phyloP scores from a whole-genome alignment of 805 yeast genomes.

The Kodamaea sagamina region DNA sequence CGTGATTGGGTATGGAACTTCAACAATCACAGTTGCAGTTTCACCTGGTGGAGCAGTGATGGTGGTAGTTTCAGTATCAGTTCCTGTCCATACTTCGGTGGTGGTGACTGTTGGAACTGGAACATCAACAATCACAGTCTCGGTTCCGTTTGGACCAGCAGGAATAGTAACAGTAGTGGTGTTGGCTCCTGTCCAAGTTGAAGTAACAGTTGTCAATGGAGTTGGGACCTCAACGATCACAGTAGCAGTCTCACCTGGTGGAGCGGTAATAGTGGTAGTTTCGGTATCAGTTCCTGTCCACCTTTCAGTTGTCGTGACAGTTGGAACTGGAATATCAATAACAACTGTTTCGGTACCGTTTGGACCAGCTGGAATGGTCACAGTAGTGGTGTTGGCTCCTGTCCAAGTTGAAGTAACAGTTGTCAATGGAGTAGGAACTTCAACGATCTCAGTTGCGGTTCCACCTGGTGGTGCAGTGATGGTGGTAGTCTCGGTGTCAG shows the following conservation, averaged over 20 bases:
- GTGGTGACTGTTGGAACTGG: conserved; percentile 16
- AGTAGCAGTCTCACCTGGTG: conserved; percentile 16
- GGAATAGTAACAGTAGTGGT: conserved; percentile 12
- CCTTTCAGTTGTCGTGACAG: conserved; percentile 8
- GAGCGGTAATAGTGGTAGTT: conserved; percentile 6
- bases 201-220: conserved; percentile 7
- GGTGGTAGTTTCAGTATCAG: conserved; percentile 15
- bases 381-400: conserved; percentile 6
- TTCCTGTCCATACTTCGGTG: conserved; percentile 2
- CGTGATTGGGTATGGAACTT: conserved; percentile 19
- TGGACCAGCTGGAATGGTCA: conserved; percentile 4
- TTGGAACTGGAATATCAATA: conserved; percentile 17
- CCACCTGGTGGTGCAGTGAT: conserved; percentile 13
- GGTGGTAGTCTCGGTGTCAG: conserved; percentile 14
- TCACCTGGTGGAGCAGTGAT: conserved; percentile 15
- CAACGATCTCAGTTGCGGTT: conserved; percentile 15
- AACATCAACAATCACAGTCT: conserved; percentile 16
- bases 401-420: conserved; percentile 19
- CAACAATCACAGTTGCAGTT: conserved; percentile 15
- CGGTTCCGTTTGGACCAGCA: conserved; percentile 10
- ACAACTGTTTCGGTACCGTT: conserved; percentile 18
- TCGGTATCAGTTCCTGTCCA: conserved; percentile 1
- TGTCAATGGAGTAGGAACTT: conserved; percentile 17
- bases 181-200: conserved; percentile 12
- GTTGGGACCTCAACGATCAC: conserved; percentile 17